These are phyloP conservation scores for Malus fusca DNA, from an alignment of 306 rosid species.

Conservation along the genomic window DNA sequence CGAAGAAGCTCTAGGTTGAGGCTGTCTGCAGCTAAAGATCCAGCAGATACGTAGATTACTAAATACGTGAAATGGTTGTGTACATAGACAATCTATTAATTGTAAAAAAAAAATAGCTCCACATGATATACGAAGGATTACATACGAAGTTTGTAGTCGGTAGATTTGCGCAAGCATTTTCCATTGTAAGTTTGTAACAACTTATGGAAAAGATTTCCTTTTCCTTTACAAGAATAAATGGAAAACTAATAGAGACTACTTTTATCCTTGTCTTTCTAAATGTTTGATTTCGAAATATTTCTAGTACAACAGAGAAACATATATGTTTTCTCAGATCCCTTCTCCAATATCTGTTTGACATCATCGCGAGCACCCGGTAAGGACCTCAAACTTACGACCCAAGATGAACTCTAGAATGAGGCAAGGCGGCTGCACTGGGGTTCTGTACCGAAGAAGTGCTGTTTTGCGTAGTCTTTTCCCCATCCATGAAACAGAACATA, in stretches of 20 bases:
- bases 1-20: slow-evolving; percentile 40
- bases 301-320: neutral
- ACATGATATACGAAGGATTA: slow-evolving; percentile 22
- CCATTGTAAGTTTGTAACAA: neutral
- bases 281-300: neutral
- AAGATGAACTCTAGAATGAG: no score
- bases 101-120: slow-evolving; percentile 11
- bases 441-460: neutral
- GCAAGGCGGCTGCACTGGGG: no score
- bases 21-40: slow-evolving; percentile 47
- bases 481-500: neutral
- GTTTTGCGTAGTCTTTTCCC: neutral
- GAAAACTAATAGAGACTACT: slow-evolving; percentile 4
- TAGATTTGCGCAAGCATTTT: slow-evolving; percentile 7
- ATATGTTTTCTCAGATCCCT: neutral
- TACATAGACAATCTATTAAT: slow-evolving; percentile 31
- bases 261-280: neutral
- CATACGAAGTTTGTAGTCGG: neutral
- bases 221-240: slow-evolving; percentile 19
- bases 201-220: neutral
- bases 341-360: no score
- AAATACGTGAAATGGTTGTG: slow-evolving; percentile 28
- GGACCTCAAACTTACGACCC: neutral
- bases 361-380: no score
- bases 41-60: slow-evolving; percentile 11